Evolutionary conservation across 148 eudicot species (phyloP), one percentile per base, ranked within the genome.

Genomic region (Persicaria maculosa): DNA sequence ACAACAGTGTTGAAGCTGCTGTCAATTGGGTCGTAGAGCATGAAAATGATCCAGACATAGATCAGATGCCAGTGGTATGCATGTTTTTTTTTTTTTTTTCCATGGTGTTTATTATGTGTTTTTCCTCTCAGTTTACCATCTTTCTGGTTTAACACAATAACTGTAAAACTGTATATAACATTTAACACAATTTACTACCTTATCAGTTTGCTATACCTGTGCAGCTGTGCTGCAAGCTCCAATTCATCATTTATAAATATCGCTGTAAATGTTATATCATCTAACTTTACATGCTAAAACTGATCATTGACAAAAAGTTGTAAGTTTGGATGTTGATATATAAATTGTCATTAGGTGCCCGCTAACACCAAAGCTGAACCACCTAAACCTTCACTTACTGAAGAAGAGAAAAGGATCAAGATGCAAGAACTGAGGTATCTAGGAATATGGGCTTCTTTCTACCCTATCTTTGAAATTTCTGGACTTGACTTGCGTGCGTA

Each of bases 1-100:
- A 90, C 77, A 53, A 61, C 67, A 89, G 90, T 65, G 78, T 92
- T 47, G 99, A 95, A 86, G 91, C 83, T 78, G 97, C 97, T 70
- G 93, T 89, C 47, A 92, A 89, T 80, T 95, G 99, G 99, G 86
- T 88, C 9, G 97, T 89, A 72, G 99, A 95, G 76, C 99, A 95
- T 80, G 99, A 95, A 79, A 82, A 88, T 79, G 99, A 95, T 79
- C 74, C 90, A 7, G 91, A 95, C 82, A 90, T 95, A 59, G 99
- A 95, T 80, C 78, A 90, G 78, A 82, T 92, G 94, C 99, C 91
- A 15, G 68, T 86, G 97, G 99, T 95, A 88, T 58, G 68, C 15
- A 53, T 71, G 44, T 57, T 70, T 58, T 19, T 68, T 31, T 58
- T 19, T 68, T 1, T 36, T 76, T 0, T 44, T 19, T 9, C 1